Conservation (phyloP, 1,284 basidiomycete genomes). For the Cryptococcus maquisensis region DNA sequence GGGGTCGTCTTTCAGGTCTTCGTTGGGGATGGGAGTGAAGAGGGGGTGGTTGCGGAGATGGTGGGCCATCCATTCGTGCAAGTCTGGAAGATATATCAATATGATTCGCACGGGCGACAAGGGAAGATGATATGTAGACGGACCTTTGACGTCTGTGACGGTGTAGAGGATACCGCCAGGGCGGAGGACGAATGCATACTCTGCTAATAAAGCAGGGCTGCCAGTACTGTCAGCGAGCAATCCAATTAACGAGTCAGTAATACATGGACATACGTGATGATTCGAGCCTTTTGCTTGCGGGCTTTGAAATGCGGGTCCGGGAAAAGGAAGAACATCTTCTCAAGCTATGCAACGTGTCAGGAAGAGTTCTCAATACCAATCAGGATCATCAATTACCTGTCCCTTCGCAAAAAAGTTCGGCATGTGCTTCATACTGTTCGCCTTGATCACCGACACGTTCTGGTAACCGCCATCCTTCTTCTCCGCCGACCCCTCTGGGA, state of each 20-base stretch:
- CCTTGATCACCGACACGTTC: slow-evolving; percentile 90
- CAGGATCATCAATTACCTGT: too few species aligned
- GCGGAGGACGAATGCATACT: slow-evolving; percentile 86
- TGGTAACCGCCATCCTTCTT: slow-evolving; percentile 61
- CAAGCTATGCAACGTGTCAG: too few species aligned
- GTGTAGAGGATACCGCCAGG: slow-evolving; percentile 95
- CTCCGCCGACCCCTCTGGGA: slow-evolving; percentile 20
- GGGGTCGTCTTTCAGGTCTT: slow-evolving; percentile 59
- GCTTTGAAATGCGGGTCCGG: slow-evolving; percentile 99
- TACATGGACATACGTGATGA: slow-evolving; percentile 63
- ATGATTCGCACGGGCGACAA: too few species aligned
- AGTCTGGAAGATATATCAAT: too few species aligned
- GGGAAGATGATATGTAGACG: slow-evolving; percentile 8
- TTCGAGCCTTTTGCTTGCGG: slow-evolving; percentile 93
- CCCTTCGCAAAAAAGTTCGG: slow-evolving; percentile 93
- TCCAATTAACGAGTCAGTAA: neutral
- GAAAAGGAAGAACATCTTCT: slow-evolving; percentile 95
- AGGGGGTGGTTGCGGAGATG: slow-evolving; percentile 83
- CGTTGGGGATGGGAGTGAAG: slow-evolving; percentile 74
- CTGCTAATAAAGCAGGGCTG: slow-evolving; percentile 75
- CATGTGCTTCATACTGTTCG: slow-evolving; percentile 98
- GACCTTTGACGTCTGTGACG: slow-evolving; percentile 83
- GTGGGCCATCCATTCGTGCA: slow-evolving; percentile 92
- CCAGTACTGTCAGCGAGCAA: neutral
- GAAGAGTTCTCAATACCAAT: too few species aligned